Conservation (phyloP, 2,329 filamentous ascomycete genomes). For the Amesomyces nigricolor region DNA sequence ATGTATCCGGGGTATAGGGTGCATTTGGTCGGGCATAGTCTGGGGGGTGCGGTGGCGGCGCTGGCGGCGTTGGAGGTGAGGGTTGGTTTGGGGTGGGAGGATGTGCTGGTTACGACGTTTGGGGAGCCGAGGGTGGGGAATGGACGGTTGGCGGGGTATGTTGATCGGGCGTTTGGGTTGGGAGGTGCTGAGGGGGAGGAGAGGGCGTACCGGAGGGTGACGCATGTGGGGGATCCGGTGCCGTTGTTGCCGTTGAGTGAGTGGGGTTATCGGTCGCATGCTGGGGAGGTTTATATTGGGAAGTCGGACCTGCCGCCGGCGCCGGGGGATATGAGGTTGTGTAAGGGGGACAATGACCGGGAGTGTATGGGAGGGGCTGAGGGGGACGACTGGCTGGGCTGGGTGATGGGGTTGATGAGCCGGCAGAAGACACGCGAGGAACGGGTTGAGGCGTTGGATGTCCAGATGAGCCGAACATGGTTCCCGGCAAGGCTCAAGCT, state of each 20-base stretch:
- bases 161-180: constrained; percentile 50
- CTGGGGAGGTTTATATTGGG: constrained; percentile 80
- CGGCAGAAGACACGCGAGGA: constrained; percentile 12
- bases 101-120: constrained; percentile 79
- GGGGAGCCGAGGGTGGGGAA: constrained; percentile 74
- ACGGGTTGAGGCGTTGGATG: constrained; percentile 25
- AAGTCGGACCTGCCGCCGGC: constrained; percentile 65
- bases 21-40: constrained; percentile 79
- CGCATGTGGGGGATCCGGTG: constrained; percentile 81
- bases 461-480: constrained; percentile 46
- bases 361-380: constrained; percentile 62
- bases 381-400: constrained; percentile 31
- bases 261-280: constrained; percentile 83
- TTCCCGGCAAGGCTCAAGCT: constrained; percentile 60
- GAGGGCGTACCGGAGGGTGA: constrained; percentile 66
- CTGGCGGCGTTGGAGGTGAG: constrained; percentile 79
- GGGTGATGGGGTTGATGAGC: constrained; percentile 11
- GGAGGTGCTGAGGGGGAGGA: constrained; percentile 27
- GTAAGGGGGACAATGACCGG: constrained; percentile 64
- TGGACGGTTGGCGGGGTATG: constrained; percentile 46
- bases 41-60: constrained; percentile 87
- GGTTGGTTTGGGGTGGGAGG: constrained; percentile 64
- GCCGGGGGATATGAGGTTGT: constrained; percentile 62
- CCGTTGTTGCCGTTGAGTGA: constrained; percentile 78
- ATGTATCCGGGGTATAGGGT: constrained; percentile 67